A percentile compares a stretch with the other conserved stretches of the same genome.
Conservation (phyloP, 805 yeast species). For the Candida boleticola region DNA sequence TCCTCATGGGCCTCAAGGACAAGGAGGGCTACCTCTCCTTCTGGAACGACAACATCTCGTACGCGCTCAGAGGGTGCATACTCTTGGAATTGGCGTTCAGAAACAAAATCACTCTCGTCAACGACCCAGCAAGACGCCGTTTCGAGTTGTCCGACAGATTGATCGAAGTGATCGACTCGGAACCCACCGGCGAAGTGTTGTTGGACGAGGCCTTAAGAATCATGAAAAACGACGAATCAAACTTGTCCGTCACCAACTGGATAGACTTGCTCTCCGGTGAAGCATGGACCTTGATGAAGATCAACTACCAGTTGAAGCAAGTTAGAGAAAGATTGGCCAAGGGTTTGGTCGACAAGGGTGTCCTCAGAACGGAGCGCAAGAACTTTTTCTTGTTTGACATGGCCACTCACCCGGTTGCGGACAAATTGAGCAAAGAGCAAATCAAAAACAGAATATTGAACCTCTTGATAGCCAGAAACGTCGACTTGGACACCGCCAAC, state of each 20-base stretch:
- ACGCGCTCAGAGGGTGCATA: constrained; percentile 93
- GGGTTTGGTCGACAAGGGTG: constrained; percentile 96
- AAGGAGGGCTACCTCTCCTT: constrained; percentile 94
- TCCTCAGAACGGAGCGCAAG: constrained; percentile 91
- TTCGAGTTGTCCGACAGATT: constrained; percentile 85
- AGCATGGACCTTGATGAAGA: constrained; percentile 95
- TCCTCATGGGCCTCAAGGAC: constrained; percentile 89
- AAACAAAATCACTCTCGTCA: constrained; percentile 82
- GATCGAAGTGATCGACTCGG: constrained; percentile 80
- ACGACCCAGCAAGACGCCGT: constrained; percentile 89
- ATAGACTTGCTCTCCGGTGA: constrained; percentile 91
- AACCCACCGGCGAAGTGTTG: constrained; percentile 91
- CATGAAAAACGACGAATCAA: constrained; percentile 81
- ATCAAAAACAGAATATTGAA: constrained; percentile 70
- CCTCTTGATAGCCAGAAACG: constrained; percentile 69
- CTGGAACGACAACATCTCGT: constrained; percentile 97
- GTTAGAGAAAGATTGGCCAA: constrained; percentile 95
- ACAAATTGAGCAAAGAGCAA: constrained; percentile 78
- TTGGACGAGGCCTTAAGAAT: constrained; percentile 89
- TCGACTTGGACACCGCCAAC: constrained; percentile 39
- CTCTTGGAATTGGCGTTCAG: constrained; percentile 88
- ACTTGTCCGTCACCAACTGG: constrained; percentile 82
- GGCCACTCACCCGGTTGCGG: constrained; percentile 98
- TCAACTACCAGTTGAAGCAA: constrained; percentile 92
- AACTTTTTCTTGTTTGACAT: constrained; percentile 93